These are phyloP conservation scores for Triangularia setosa DNA, from an alignment of 2,329 filamentous ascomycete genomes.

Conservation along the genomic window DNA sequence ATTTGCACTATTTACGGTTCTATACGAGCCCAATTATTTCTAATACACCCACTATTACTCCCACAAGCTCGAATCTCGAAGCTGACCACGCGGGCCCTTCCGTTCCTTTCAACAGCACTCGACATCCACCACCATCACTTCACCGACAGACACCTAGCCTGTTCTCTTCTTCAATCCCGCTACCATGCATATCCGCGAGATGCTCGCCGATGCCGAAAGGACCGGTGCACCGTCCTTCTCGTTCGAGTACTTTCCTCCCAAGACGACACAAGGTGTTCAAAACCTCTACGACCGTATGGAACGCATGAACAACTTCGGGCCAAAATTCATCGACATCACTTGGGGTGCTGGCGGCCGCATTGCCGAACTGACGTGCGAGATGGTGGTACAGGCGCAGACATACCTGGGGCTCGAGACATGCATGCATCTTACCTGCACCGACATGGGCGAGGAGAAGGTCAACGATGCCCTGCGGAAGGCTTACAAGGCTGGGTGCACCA, in stretches of 20 bases:
- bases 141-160: not conserved
- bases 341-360: conserved; percentile 94
- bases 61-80: not conserved
- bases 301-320: conserved; percentile 92
- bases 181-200: conserved; percentile 93
- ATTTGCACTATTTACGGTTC: not conserved
- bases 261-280: conserved; percentile 95
- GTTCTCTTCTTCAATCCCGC: not conserved
- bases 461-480: conserved; percentile 83
- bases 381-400: conserved; percentile 93
- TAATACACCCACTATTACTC: not conserved
- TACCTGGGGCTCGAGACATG: conserved; percentile 96
- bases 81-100: conserved; percentile 4
- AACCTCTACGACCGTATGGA: conserved; percentile 99
- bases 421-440: conserved; percentile 98
- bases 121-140: not conserved
- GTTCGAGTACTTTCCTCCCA: conserved; percentile 98
- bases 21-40: not conserved
- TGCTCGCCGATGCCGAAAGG: conserved; percentile 77
- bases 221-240: conserved; percentile 86
- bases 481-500: conserved; percentile 93
- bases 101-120: not conserved
- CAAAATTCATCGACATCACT: conserved; percentile 95
- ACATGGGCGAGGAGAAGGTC: conserved; percentile 91
- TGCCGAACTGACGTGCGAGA: conserved; percentile 91